A percentile compares a stretch with the other conserved stretches of the same genome.
Conservation (phyloP, 2,329 filamentous ascomycete species). For the Tolypocladium nubicola region DNA sequence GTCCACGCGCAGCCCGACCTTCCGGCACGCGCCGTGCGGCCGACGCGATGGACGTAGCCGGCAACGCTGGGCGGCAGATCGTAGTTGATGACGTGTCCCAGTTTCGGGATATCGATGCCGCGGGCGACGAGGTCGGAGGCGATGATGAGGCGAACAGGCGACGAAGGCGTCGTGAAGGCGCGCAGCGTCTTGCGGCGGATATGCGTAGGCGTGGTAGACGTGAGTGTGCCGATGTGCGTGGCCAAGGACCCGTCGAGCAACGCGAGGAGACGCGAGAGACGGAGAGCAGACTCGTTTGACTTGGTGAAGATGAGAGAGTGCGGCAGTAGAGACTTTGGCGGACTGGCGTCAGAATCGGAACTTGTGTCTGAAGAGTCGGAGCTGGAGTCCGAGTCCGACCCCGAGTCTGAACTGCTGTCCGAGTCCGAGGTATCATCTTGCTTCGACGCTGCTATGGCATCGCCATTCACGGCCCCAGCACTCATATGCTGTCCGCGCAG, state of each 20-base stretch:
- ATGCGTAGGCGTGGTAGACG: slow-evolving; percentile 66
- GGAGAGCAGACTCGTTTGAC: slow-evolving; percentile 79
- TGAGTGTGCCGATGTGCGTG: slow-evolving; percentile 55
- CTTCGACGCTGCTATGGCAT: neutral
- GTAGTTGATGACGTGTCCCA: slow-evolving; percentile 88
- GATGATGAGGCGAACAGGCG: slow-evolving; percentile 63
- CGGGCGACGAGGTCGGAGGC: slow-evolving; percentile 90
- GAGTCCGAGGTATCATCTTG: slow-evolving; percentile 5
- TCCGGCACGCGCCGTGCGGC: slow-evolving; percentile 78
- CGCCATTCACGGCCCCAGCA: slow-evolving; percentile 6
- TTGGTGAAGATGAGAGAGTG: slow-evolving; percentile 76
- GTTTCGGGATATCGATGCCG: slow-evolving; percentile 70
- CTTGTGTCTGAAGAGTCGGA: slow-evolving; percentile 21
- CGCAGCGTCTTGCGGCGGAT: slow-evolving; percentile 56
- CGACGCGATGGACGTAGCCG: slow-evolving; percentile 84
- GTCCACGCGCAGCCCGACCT: slow-evolving; percentile 74
- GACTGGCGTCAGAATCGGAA: slow-evolving; percentile 17
- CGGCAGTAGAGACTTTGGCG: slow-evolving; percentile 16
- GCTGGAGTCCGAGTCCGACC: slow-evolving; percentile 20
- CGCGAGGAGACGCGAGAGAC: slow-evolving; percentile 68
- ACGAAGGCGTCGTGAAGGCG: slow-evolving; percentile 57
- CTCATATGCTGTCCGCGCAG: slow-evolving; percentile 46
- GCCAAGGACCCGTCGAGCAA: slow-evolving; percentile 52
- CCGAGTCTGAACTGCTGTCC: slow-evolving; percentile 9
- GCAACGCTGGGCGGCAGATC: slow-evolving; percentile 74